phyloP scores from a whole-genome alignment of 805 yeast species.

The Kodamaea fukazawae region DNA sequence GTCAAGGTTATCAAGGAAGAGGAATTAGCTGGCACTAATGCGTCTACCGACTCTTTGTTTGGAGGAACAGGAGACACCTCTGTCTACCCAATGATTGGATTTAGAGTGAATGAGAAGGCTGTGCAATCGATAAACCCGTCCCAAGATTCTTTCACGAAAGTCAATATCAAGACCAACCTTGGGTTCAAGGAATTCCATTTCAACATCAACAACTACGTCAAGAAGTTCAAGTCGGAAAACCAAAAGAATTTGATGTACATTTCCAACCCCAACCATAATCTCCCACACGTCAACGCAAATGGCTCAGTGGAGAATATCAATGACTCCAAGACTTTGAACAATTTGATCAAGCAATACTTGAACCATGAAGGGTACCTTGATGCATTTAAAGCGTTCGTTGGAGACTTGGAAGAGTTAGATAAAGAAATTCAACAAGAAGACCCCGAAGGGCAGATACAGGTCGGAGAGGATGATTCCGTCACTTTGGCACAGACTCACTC shows the following conservation, averaged over 20 bases:
- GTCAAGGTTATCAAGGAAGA: constrained; percentile 24
- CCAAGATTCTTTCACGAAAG: constrained; percentile 10
- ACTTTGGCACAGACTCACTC: constrained; percentile 21
- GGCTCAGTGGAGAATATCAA: constrained; percentile 14
- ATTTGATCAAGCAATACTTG: constrained; percentile 37
- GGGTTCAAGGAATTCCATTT: constrained; percentile 56
- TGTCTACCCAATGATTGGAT: constrained; percentile 36
- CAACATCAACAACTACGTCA: constrained; percentile 56
- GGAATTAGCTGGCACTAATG: constrained; percentile 22
- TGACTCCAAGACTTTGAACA: constrained; percentile 27
- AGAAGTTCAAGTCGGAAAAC: constrained; percentile 38
- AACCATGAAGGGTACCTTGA: constrained; percentile 38
- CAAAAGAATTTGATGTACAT: constrained; percentile 15
- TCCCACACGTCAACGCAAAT: constrained; percentile 14
- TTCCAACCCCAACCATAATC: constrained; percentile 16
- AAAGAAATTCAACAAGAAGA: constrained; percentile 10
- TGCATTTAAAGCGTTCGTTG: constrained; percentile 31
- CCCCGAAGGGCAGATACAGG: no score
- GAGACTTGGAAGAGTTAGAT: constrained; percentile 27
- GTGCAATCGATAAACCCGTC: constrained; percentile 7
- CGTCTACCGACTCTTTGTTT: constrained; percentile 15
- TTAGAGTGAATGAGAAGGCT: constrained; percentile 24
- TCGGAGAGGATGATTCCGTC: constrained; percentile 1
- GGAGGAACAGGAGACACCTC: constrained; percentile 16
- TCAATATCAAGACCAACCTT: constrained; percentile 49